phyloP scores from a whole-genome alignment of 176 grass and related monocot species.

The bread wheat (Triticum aestivum) region DNA sequence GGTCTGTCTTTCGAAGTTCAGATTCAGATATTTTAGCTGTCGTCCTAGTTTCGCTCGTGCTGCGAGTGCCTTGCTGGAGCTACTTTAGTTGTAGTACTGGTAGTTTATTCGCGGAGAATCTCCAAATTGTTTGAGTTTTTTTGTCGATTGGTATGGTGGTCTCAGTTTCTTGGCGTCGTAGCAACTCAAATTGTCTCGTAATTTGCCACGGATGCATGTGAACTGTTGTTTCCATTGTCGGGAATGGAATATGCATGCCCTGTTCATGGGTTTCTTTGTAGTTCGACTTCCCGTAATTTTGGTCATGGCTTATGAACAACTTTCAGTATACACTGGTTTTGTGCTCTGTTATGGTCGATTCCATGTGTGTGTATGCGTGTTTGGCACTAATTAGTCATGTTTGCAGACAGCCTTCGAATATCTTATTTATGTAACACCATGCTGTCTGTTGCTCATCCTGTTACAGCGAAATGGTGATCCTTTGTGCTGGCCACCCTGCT shows the following conservation, averaged over 20 bases:
- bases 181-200: background rate
- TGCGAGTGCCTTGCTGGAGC: background rate
- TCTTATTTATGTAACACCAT: background rate
- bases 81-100: background rate
- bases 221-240: background rate
- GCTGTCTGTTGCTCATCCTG: background rate
- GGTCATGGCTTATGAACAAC: background rate
- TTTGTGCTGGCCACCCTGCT: constrained; percentile 12
- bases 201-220: background rate
- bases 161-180: background rate
- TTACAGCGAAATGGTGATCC: constrained; percentile 40
- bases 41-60: background rate
- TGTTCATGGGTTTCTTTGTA: background rate
- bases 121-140: background rate
- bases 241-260: background rate
- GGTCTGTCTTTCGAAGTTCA: background rate
- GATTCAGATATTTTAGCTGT: constrained; percentile 1
- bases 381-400: background rate
- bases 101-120: background rate
- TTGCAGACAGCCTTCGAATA: background rate
- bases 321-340: background rate
- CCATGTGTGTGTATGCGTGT: background rate
- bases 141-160: background rate
- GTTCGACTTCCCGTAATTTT: background rate
- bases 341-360: background rate